Evolutionary conservation across 108 stramenopile species (phyloP), one percentile per base, ranked within the genome.

Genomic region (Pinguiococcus pyrenoidosus): DNA sequence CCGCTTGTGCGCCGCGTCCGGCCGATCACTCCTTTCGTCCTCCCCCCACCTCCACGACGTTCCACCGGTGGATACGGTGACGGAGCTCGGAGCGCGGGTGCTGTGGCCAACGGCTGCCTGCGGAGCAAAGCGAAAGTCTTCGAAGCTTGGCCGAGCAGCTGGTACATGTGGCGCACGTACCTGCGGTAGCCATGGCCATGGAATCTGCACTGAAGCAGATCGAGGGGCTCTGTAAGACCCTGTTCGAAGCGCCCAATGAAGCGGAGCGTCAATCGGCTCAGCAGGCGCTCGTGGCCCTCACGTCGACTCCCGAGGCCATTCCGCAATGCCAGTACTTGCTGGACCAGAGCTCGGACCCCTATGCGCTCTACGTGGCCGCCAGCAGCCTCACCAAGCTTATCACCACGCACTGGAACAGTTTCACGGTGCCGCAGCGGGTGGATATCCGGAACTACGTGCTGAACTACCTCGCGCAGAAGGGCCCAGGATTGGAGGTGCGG

Each of bases 261-360:
- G 64, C 49, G 63, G 76, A 35, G 61, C 78, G 68, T 4, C 23
- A 33, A 13, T 53, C 62, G 27, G 68, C 68, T n/a, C 68, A 69
- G 46, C 62, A 69, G 46, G 57, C 59, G 33, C 81, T 95, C 35
- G 67, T 95, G 33, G 79, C 80, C 60, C 72, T 95, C 42, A 89
- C 89, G 62, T 73, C 71, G 32, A 79, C 83, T 3, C 84, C 88
- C 5, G 82, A 89, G 48, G 88, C 77, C 64, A 95, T 95, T 65
- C 93, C 93, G 30, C 89, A 88, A 59, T 91, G 89, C 50, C 92
- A 95, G 69, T 91, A 88, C 73, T 92, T 95, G 46, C 78, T 95
- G 22, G 89, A 95, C 65, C 62, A 87, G 25, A 83, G 83, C 44
- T 59, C 77, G 32, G 78, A 79, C 28, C 79, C 83, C 51, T 92